Conservation (phyloP, 805 yeast genomes). For the Cyberlindnera subsufficiens region DNA sequence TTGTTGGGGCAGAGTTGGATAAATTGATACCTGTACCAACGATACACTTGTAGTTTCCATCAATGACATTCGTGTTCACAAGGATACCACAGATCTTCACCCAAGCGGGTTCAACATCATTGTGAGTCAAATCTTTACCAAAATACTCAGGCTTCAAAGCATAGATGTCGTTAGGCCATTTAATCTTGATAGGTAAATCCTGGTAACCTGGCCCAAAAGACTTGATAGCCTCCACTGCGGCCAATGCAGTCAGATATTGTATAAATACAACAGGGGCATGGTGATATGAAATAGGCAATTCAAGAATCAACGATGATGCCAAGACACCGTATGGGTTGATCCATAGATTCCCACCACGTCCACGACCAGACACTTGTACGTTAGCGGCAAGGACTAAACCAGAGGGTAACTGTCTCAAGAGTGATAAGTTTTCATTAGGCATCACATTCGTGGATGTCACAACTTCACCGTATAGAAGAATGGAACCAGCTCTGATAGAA, state of each 20-base stretch:
- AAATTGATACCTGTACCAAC: constrained; percentile 88
- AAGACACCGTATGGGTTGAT: constrained; percentile 89
- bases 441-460: constrained; percentile 82
- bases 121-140: constrained; percentile 25
- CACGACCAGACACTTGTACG: constrained; percentile 85
- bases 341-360: constrained; percentile 95
- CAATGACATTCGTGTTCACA: constrained; percentile 68
- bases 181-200: constrained; percentile 71
- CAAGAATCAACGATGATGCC: constrained; percentile 70
- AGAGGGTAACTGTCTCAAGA: constrained; percentile 57
- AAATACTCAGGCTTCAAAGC: constrained; percentile 60
- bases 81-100: constrained; percentile 80
- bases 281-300: constrained; percentile 39
- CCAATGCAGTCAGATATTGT: constrained; percentile 81
- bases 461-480: constrained; percentile 76
- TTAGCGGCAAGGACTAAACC: constrained; percentile 69
- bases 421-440: constrained; percentile 62
- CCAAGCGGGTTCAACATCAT: constrained; percentile 52
- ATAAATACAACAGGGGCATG: constrained; percentile 69
- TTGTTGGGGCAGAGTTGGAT: constrained; percentile 83
- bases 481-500: constrained; percentile 47
- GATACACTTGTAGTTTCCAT: constrained; percentile 56
- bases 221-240: constrained; percentile 71
- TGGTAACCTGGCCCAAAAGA: constrained; percentile 58
- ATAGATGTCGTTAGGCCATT: constrained; percentile 97